Conservation (phyloP, 331 rosid species). For the Phaseolus coccineus region DNA sequence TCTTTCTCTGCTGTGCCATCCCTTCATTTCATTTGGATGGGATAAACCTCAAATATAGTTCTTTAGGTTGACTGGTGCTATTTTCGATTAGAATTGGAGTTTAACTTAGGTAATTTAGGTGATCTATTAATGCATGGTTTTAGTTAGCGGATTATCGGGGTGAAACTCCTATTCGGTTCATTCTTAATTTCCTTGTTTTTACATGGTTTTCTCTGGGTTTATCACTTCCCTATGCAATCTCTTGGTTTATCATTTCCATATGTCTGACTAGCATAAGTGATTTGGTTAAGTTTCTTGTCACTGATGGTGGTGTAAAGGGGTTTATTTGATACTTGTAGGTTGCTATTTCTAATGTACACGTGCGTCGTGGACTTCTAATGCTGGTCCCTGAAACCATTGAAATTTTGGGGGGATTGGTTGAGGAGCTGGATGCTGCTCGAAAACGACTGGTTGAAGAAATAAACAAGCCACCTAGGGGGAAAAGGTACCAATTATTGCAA, state of each 20-base stretch:
- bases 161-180: background rate
- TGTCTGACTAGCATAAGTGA: conserved; percentile 14
- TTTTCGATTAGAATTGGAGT: background rate
- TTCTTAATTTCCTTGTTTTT: conserved; percentile 6
- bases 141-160: background rate
- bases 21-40: background rate
- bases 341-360: conserved; percentile 69
- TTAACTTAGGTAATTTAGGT: background rate
- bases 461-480: conserved; percentile 89
- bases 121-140: background rate
- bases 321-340: conserved; percentile 61
- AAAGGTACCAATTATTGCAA: conserved; percentile 59
- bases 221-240: conserved; percentile 28
- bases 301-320: conserved; percentile 39
- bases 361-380: conserved; percentile 87
- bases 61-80: background rate
- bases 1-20: background rate
- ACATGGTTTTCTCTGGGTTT: conserved; percentile 21
- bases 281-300: background rate
- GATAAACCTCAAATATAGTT: background rate
- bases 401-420: conserved; percentile 85
- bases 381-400: conserved; percentile 84
- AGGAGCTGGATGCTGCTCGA: conserved; percentile 86
- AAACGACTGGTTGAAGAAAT: conserved; percentile 78
- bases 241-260: conserved; percentile 29